A percentile compares a stretch with the other conserved stretches of the same genome.
Evolutionary conservation across 257 asterid species (phyloP).

Genomic region (Plantago major): DNA sequence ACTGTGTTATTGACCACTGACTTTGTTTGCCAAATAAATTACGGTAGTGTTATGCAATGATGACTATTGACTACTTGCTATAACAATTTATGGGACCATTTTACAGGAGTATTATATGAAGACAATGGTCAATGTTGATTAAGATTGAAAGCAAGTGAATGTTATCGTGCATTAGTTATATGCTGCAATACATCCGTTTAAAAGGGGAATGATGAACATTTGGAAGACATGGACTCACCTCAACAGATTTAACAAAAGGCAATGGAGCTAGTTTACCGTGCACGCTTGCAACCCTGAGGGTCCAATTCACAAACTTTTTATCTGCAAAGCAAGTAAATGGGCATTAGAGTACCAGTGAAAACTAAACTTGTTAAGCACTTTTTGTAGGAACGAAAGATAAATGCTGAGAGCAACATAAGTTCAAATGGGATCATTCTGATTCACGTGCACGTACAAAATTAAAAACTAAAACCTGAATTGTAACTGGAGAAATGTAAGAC

Average conservation of each 20-base stretch:
- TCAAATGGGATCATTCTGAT: not conserved
- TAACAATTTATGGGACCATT: no score
- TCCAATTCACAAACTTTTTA: constrained; percentile 82
- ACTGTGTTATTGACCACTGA: not conserved
- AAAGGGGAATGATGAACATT: not conserved
- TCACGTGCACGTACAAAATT: constrained; percentile 11
- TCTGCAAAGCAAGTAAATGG: constrained; percentile 42
- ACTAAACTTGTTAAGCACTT: constrained; percentile 4
- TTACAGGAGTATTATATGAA: no score
- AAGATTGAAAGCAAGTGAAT: no score
- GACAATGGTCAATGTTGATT: no score
- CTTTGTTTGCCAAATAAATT: not conserved
- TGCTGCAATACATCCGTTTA: not conserved
- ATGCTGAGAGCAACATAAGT: not conserved
- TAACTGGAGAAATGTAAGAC: constrained; percentile 11
- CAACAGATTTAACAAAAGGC: constrained; percentile 73
- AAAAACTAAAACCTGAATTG: not conserved
- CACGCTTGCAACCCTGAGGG: constrained; percentile 71
- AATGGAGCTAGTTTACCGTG: constrained; percentile 88
- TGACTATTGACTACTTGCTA: no score
- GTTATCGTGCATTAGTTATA: no score
- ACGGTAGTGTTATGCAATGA: not conserved
- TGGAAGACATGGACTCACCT: constrained; percentile 38
- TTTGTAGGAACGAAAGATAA: not conserved
- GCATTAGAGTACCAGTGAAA: constrained; percentile 22